Evolutionary conservation across 2,329 filamentous ascomycete species (phyloP), one percentile per base, ranked within the genome.

Genomic region (Claviceps sp.): DNA sequence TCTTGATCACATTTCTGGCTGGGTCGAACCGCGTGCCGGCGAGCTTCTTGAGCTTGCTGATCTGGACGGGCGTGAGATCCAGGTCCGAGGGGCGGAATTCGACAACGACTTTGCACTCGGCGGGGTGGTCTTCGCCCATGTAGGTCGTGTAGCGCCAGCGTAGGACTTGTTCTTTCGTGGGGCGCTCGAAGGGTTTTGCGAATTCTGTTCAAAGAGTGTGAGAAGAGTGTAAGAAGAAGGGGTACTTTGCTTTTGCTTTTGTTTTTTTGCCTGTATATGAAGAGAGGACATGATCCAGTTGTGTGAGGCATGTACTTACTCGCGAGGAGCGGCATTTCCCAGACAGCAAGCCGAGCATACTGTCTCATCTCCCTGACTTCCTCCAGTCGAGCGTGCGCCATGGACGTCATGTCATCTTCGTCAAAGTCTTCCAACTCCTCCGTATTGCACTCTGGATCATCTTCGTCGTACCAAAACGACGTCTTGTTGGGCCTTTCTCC

Each of bases 91-190:
- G 83, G 56, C 77, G 80, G 69, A 97, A 95, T 65, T 96, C 87
- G 51, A 97, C 82, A 13, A 97, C 90, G 20, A 98, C 90, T 74
- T 98, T 98, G 64, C 82, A 83, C 68, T 89, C 82, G 2, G 91
- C 88, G 0, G 93, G 91, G 70, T 98, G 94, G 52, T 79, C 74
- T 70, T 97, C 93, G 61, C 91, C 91, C 78, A 98, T 85, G 71
- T 97, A 97, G 39, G 85, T 90, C 16, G 93, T 98, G 74, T 95
- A 96, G 61, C 93, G 85, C 81, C 96, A 98, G 61, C 91, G 85
- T 53, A 98, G 80, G 45, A 88, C 81, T 60, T 86, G 76, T 45
- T 80, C 68, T 34, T 75, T 67, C 14, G 78, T 76, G 2, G 91
- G 88, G 2, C 82, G 79, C 54, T 76, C 70, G 66, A 95, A 97